A percentile compares a stretch with the other conserved stretches of the same genome.
Evolutionary conservation across 306 rosid species (phyloP).

Genomic region (Trifolium pratense): DNA sequence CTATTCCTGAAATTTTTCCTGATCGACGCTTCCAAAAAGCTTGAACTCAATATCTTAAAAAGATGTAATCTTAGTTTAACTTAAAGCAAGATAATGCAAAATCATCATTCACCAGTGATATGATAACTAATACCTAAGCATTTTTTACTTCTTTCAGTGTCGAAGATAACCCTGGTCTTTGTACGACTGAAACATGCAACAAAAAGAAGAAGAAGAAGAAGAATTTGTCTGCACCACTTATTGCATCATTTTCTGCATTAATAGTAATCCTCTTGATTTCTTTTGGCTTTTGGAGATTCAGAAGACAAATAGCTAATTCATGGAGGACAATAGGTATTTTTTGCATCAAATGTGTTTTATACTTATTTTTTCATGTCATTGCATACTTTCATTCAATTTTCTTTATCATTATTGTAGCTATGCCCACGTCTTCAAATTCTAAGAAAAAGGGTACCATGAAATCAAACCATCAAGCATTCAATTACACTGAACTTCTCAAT

Average conservation of each 20-base stretch:
- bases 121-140: background rate
- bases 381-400: background rate
- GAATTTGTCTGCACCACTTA: background rate
- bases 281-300: slow-evolving; percentile 11
- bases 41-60: too few species aligned
- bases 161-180: slow-evolving; percentile 6
- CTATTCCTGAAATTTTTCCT: too few species aligned
- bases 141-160: slow-evolving; percentile 12
- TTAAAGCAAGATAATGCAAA: too few species aligned
- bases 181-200: background rate
- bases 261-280: background rate
- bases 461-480: slow-evolving; percentile 36
- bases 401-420: background rate
- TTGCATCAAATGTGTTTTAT: too few species aligned
- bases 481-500: slow-evolving; percentile 37
- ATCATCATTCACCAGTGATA: too few species aligned
- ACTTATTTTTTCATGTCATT: too few species aligned
- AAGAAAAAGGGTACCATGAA: background rate
- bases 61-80: too few species aligned
- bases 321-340: too few species aligned
- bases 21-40: too few species aligned
- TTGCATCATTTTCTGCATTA: slow-evolving; percentile 25
- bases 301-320: slow-evolving; percentile 16
- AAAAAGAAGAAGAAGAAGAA: slow-evolving; percentile 18
- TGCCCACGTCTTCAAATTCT: background rate